These are phyloP conservation scores for Xylaria flabelliformis DNA, from an alignment of 495 filamentous ascomycete genomes.

Conservation along the genomic window DNA sequence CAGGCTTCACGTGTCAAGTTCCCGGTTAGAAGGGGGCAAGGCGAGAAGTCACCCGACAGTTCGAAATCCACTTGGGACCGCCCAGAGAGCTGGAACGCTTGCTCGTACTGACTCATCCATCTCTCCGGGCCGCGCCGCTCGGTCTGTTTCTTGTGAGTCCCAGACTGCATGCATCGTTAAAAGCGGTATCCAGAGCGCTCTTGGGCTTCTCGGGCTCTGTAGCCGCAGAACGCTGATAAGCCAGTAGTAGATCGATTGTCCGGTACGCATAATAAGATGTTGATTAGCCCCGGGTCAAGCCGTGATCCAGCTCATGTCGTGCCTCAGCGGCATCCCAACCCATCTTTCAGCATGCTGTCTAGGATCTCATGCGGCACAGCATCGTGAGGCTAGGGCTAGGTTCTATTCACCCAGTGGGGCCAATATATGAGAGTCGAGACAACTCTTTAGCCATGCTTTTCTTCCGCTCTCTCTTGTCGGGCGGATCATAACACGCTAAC, in stretches of 20 bases:
- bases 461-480: neutral
- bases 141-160: conserved; percentile 3
- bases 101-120: conserved; percentile 7
- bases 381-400: neutral
- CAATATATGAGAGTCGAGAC: neutral
- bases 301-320: conserved; percentile 8
- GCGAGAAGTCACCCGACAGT: neutral
- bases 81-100: conserved; percentile 1
- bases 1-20: conserved; percentile 13
- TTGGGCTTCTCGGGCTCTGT: neutral
- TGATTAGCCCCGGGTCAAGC: conserved; percentile 13
- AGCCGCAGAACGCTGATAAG: neutral
- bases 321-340: conserved; percentile 5
- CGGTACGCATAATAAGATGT: neutral
- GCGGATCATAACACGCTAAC: neutral
- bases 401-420: neutral
- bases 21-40: neutral
- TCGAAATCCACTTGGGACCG: conserved; percentile 1
- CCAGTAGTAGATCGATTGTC: neutral
- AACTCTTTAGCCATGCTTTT: conserved; percentile 3
- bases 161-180: neutral
- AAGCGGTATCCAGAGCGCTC: neutral
- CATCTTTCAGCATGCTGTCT: neutral
- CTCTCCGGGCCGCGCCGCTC: conserved; percentile 1
- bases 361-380: conserved; percentile 4